Conservation (phyloP, 495 filamentous ascomycete genomes). For the Neurospora sp. region DNA sequence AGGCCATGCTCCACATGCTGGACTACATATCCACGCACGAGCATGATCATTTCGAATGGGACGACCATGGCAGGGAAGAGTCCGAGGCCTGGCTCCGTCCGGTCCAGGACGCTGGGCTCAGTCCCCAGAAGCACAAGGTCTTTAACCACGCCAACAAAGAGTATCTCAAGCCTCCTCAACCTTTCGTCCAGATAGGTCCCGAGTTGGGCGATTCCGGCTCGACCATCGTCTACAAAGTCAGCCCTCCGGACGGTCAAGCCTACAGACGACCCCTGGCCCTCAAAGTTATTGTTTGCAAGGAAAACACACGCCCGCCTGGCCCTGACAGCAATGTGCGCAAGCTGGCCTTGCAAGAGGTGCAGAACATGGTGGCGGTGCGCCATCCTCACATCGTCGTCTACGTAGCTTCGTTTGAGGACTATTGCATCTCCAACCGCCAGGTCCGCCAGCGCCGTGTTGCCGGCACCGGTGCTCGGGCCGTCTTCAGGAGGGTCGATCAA, state of each 20-base stretch:
- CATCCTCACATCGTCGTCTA: conserved; percentile 26
- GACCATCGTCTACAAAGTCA: conserved; percentile 22
- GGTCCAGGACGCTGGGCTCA: conserved; percentile 12
- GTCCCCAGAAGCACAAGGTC: conserved; percentile 21
- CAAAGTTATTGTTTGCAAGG: conserved; percentile 23
- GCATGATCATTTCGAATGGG: conserved; percentile 18
- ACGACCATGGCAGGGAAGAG: conserved; percentile 9
- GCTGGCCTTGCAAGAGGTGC: conserved; percentile 19
- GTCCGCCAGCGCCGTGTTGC: conserved; percentile 1
- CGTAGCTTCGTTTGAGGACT: conserved; percentile 24
- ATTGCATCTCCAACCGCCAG: conserved; percentile 16
- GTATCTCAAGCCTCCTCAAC: conserved; percentile 15
- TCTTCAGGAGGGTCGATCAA: conserved; percentile 6
- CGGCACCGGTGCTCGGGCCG: conserved; percentile 1
- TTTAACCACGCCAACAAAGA: conserved; percentile 22
- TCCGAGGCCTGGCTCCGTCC: conserved; percentile 16
- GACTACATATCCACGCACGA: conserved; percentile 15
- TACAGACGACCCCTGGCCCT: conserved; percentile 20
- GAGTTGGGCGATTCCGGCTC: conserved; percentile 21
- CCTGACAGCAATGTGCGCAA: conserved; percentile 18
- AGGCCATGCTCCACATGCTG: conserved; percentile 6
- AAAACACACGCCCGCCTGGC: conserved; percentile 13
- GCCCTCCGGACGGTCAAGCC: conserved; percentile 7
- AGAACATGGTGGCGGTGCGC: conserved; percentile 16
- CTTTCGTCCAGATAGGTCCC: conserved; percentile 12